Evolutionary conservation across 1,284 basidiomycete species (phyloP).

Genomic region (Trichosporon sp.): DNA sequence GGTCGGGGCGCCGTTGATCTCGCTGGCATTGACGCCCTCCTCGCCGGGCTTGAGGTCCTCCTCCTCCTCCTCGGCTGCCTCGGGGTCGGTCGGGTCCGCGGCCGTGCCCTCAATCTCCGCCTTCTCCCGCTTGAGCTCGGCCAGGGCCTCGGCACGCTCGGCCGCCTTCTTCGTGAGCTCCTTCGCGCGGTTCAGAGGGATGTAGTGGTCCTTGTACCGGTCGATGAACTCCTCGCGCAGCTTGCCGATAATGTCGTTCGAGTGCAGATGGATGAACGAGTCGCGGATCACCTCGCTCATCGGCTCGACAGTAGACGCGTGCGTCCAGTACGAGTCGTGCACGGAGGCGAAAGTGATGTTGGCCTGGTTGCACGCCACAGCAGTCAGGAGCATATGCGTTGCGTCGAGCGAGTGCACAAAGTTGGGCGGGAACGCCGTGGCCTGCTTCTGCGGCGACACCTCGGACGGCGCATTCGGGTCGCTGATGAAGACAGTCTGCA

Average conservation of each 20-base stretch:
- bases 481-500: conserved; percentile 90
- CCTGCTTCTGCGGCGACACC: conserved; percentile 83
- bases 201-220: conserved; percentile 68
- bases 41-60: neutral
- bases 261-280: conserved; percentile 88
- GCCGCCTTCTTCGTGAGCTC: conserved; percentile 11
- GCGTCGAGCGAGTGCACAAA: conserved; percentile 97
- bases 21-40: conserved; percentile 4
- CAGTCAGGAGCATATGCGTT: conserved; percentile 97
- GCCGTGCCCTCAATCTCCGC: conserved; percentile 3
- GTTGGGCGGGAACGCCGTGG: conserved; percentile 96
- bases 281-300: conserved; percentile 89
- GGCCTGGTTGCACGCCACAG: conserved; percentile 73
- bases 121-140: conserved; percentile 30
- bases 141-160: conserved; percentile 19
- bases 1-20: conserved; percentile 9
- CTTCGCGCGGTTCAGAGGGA: conserved; percentile 55
- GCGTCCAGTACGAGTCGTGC: conserved; percentile 99
- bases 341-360: conserved; percentile 85
- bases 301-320: conserved; percentile 77
- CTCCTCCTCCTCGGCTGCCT: neutral
- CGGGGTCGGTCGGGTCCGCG: conserved; percentile 3
- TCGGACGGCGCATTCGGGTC: conserved; percentile 75
- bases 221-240: conserved; percentile 61
- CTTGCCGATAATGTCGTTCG: conserved; percentile 67